Percentiles rank a stretch among this genome's conserved stretches.
Conservation (phyloP, 768 basidiomycete species). For the Mycena indigotica region DNA sequence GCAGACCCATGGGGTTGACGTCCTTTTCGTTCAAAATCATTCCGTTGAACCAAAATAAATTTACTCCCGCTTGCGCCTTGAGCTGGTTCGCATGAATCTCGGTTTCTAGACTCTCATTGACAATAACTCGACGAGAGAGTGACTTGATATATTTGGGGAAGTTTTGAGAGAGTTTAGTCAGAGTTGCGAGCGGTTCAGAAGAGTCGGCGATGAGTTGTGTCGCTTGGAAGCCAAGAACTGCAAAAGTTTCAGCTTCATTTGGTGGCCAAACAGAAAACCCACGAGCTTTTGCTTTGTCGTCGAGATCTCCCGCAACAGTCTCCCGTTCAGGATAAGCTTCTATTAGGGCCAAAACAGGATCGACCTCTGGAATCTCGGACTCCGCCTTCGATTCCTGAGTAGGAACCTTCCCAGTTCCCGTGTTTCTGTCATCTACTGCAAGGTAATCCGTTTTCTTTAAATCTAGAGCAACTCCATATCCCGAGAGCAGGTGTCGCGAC, state of each 20-base stretch:
- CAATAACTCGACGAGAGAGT: slow-evolving; percentile 67
- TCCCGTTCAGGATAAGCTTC: slow-evolving; percentile 18
- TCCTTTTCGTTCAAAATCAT: slow-evolving; percentile 60
- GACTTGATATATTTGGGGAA: slow-evolving; percentile 85
- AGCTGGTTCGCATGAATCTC: slow-evolving; percentile 63
- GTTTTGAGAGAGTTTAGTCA: slow-evolving; percentile 77
- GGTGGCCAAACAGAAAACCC: not conserved
- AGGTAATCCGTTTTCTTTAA: slow-evolving; percentile 98
- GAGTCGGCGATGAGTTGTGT: slow-evolving; percentile 74
- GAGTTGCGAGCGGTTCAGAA: slow-evolving; percentile 49
- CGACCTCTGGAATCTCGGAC: slow-evolving; percentile 1
- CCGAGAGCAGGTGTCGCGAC: slow-evolving; percentile 60
- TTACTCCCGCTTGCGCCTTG: slow-evolving; percentile 54
- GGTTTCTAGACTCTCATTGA: slow-evolving; percentile 49
- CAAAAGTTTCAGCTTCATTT: not conserved
- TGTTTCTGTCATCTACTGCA: slow-evolving; percentile 82
- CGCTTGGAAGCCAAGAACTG: slow-evolving; percentile 72
- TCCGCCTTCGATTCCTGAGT: slow-evolving; percentile 1
- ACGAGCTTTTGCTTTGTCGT: slow-evolving; percentile 39
- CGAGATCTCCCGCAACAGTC: slow-evolving; percentile 24
- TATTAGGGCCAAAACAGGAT: slow-evolving; percentile 16
- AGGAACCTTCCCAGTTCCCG: slow-evolving; percentile 25
- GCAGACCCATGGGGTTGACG: slow-evolving; percentile 68
- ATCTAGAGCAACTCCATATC: slow-evolving; percentile 90
- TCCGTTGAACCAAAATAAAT: slow-evolving; percentile 83